Conservation (phyloP, 768 basidiomycete genomes). For the Termitomyces sp. region DNA sequence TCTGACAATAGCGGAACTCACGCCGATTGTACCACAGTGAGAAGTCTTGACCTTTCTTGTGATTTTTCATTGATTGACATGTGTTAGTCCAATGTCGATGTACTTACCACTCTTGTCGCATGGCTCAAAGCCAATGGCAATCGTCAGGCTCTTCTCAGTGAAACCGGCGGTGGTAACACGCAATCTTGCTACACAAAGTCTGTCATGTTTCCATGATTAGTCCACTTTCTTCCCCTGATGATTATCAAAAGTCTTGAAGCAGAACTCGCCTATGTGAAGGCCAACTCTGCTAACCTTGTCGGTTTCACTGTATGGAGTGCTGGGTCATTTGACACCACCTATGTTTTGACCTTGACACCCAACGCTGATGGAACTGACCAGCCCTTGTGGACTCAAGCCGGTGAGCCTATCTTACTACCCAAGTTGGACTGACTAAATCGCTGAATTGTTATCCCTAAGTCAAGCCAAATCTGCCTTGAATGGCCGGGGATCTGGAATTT, state of each 20-base stretch:
- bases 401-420: slow-evolving; percentile 23
- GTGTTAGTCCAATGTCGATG: slow-evolving; percentile 37
- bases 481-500: neutral
- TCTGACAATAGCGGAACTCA: slow-evolving; percentile 45
- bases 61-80: neutral
- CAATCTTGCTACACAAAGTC: slow-evolving; percentile 41
- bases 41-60: neutral
- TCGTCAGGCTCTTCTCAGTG: slow-evolving; percentile 36
- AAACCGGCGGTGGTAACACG: slow-evolving; percentile 57
- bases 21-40: slow-evolving; percentile 30
- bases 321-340: slow-evolving; percentile 49
- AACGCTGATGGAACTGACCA: slow-evolving; percentile 46
- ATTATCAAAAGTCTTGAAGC: slow-evolving; percentile 30
- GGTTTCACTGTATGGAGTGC: slow-evolving; percentile 59
- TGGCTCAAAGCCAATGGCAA: slow-evolving; percentile 37
- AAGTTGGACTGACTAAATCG: neutral
- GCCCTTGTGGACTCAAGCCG: slow-evolving; percentile 41
- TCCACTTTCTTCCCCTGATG: neutral
- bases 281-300: slow-evolving; percentile 38
- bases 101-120: slow-evolving; percentile 38
- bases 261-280: slow-evolving; percentile 46
- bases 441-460: slow-evolving; percentile 11
- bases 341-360: slow-evolving; percentile 49
- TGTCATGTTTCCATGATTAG: slow-evolving; percentile 7
- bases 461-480: slow-evolving; percentile 25